Evolutionary conservation across 345 rosid genomes (phyloP).

Genomic region (Bruguiera parviflora): DNA sequence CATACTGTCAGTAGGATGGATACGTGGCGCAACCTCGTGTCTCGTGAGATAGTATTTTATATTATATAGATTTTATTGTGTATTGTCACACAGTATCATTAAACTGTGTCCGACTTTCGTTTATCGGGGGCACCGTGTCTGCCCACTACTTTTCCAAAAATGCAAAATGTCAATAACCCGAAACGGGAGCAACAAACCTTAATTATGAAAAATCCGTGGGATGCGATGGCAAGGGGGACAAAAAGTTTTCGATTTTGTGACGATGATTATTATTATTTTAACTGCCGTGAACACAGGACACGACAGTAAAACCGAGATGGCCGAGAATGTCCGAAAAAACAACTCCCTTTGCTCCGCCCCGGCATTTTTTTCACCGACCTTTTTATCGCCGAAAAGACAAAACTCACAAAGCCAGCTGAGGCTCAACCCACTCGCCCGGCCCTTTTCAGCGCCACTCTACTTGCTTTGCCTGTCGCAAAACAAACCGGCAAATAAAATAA

Average conservation of each 20-base stretch:
- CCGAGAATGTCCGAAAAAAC: slow-evolving; percentile 28
- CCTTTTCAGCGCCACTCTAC: slow-evolving; percentile 3
- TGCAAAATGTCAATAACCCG: too few relatives aligned
- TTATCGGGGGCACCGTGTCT: too few relatives aligned
- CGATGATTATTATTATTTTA: not conserved
- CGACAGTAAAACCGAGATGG: slow-evolving; percentile 18
- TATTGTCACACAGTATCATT: too few relatives aligned
- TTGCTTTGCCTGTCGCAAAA: not conserved
- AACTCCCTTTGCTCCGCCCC: slow-evolving; percentile 31
- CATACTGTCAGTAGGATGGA: too few relatives aligned
- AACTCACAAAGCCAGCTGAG: not conserved
- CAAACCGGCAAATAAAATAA: not conserved
- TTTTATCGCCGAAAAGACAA: slow-evolving; percentile 14
- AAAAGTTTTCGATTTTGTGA: not conserved
- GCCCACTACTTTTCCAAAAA: too few relatives aligned
- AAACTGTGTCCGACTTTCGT: too few relatives aligned
- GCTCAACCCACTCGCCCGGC: not conserved
- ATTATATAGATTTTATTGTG: too few relatives aligned
- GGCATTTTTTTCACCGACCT: not conserved
- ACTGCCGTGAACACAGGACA: not conserved
- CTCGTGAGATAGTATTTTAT: too few relatives aligned
- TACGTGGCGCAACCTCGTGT: too few relatives aligned
- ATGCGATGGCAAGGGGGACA: slow-evolving; percentile 12
- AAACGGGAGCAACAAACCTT: too few relatives aligned
- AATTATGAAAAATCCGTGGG: too few relatives aligned